Evolutionary conservation across 2,329 filamentous ascomycete genomes (phyloP).

Genomic region (Verticillium isaacii): DNA sequence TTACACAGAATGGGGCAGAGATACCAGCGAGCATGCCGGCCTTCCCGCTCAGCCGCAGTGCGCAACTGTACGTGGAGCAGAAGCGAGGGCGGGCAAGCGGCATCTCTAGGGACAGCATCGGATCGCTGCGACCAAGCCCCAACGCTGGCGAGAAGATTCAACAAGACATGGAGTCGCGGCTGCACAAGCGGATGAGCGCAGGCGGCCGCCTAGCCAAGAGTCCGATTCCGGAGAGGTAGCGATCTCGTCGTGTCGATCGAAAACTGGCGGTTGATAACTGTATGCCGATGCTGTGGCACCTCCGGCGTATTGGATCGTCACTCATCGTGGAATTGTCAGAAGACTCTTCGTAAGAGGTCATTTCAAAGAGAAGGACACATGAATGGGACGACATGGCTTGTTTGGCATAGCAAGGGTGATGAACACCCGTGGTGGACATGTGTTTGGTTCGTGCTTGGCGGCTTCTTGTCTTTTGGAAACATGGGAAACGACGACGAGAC

Average conservation of each 20-base stretch:
- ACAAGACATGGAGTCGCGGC: slow-evolving; percentile 60
- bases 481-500: neutral
- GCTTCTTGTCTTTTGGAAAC: slow-evolving; percentile 1
- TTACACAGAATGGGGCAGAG: slow-evolving; percentile 90
- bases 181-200: slow-evolving; percentile 77
- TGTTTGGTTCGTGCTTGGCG: slow-evolving; percentile 3
- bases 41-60: slow-evolving; percentile 76
- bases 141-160: slow-evolving; percentile 44
- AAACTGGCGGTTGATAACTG: slow-evolving; percentile 5
- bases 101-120: slow-evolving; percentile 52
- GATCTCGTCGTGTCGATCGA: slow-evolving; percentile 21
- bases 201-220: slow-evolving; percentile 67
- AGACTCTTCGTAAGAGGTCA: neutral
- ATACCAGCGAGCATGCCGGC: slow-evolving; percentile 72
- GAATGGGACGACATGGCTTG: neutral
- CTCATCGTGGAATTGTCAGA: neutral
- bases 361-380: neutral
- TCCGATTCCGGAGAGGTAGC: slow-evolving; percentile 59
- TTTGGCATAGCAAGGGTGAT: neutral
- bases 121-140: slow-evolving; percentile 49
- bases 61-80: slow-evolving; percentile 80
- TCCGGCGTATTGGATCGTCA: slow-evolving; percentile 1
- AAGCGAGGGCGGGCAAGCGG: slow-evolving; percentile 51
- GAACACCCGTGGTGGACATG: neutral
- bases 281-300: slow-evolving; percentile 6